A percentile compares a stretch with the other conserved stretches of the same genome.
Conservation (phyloP, 768 basidiomycete species). For the Suillus decipiens region DNA sequence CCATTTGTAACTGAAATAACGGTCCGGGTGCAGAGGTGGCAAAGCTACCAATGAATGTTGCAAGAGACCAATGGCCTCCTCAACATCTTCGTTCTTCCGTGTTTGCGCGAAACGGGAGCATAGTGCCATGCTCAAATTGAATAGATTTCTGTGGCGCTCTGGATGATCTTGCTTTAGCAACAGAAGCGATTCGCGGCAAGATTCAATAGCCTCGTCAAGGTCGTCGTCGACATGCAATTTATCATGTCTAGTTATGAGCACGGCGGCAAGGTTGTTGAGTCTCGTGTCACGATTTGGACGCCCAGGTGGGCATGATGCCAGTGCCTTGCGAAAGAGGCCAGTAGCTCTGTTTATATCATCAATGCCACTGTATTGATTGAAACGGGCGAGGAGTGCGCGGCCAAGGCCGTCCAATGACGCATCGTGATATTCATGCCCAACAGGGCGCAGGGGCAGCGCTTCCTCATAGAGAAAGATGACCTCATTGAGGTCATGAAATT, state of each 20-base stretch:
- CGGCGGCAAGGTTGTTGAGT: constrained; percentile 14
- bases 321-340: constrained; percentile 11
- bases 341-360: constrained; percentile 21
- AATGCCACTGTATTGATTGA: constrained; percentile 12
- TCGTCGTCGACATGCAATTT: neutral
- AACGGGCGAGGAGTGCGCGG: constrained; percentile 15
- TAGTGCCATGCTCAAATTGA: neutral
- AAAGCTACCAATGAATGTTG: neutral
- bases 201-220: neutral
- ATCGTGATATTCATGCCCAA: constrained; percentile 8
- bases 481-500: constrained; percentile 19
- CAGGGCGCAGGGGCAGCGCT: constrained; percentile 8
- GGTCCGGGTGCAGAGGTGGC: neutral
- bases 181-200: neutral
- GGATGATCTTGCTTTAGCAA: neutral
- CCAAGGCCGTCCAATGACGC: constrained; percentile 18
- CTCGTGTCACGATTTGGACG: constrained; percentile 15
- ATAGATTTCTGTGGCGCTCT: neutral
- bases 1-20: neutral
- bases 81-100: neutral
- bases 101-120: neutral
- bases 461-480: constrained; percentile 14
- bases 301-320: constrained; percentile 16
- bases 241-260: constrained; percentile 4
- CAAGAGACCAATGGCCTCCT: constrained; percentile 2